These are phyloP conservation scores for Stereocaulon alpinum DNA, from an alignment of 495 filamentous ascomycete species.

Conservation along the genomic window DNA sequence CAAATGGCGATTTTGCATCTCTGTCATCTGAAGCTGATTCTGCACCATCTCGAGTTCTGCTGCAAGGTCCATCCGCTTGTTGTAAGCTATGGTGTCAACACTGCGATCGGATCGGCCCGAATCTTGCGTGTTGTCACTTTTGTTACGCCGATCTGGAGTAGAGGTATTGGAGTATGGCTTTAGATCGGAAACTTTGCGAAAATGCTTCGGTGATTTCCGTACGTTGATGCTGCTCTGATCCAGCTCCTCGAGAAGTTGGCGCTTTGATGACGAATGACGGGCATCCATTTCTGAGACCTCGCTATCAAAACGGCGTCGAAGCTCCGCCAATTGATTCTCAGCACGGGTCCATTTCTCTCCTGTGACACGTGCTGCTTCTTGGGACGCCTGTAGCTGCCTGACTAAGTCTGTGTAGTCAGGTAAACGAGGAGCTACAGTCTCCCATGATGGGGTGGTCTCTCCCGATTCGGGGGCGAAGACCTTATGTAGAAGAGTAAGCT, in stretches of 20 bases:
- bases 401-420: slow-evolving; percentile 67
- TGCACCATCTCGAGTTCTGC: slow-evolving; percentile 87
- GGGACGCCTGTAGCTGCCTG: slow-evolving; percentile 79
- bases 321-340: slow-evolving; percentile 71
- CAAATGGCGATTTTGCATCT: slow-evolving; percentile 94
- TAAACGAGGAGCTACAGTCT: slow-evolving; percentile 48
- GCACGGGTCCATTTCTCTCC: slow-evolving; percentile 75
- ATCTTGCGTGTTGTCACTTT: slow-evolving; percentile 56
- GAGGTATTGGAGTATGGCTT: slow-evolving; percentile 65
- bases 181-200: slow-evolving; percentile 60
- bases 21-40: slow-evolving; percentile 86
- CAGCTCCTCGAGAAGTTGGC: slow-evolving; percentile 74
- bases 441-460: slow-evolving; percentile 50
- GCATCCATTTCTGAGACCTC: slow-evolving; percentile 65
- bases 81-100: slow-evolving; percentile 79
- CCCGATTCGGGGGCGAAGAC: slow-evolving; percentile 71
- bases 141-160: slow-evolving; percentile 62
- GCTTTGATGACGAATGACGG: slow-evolving; percentile 59
- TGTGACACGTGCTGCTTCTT: slow-evolving; percentile 74
- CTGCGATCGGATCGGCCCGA: slow-evolving; percentile 82
- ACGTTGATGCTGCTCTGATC: slow-evolving; percentile 64
- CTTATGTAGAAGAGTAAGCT: slow-evolving; percentile 71
- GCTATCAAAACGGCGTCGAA: slow-evolving; percentile 60
- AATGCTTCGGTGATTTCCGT: slow-evolving; percentile 66
- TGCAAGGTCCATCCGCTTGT: slow-evolving; percentile 82